Evolutionary conservation across 1,284 basidiomycete genomes (phyloP).

Genomic region (Schizophyllum commune): DNA sequence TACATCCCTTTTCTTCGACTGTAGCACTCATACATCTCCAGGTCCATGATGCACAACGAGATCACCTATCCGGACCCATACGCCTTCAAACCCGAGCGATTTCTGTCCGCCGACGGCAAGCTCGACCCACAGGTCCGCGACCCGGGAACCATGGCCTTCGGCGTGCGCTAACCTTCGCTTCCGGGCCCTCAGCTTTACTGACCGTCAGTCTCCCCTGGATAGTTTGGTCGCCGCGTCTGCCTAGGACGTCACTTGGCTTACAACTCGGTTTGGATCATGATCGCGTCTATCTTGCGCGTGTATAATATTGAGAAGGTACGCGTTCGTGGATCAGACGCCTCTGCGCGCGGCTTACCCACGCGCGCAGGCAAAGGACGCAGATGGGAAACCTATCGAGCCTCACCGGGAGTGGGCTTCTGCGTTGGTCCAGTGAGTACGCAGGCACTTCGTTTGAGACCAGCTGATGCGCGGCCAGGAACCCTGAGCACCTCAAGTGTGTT

Average conservation of each 20-base stretch:
- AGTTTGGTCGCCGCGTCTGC: constrained; percentile 3
- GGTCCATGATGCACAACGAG: background rate
- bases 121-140: constrained; percentile 14
- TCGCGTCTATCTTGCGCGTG: constrained; percentile 22
- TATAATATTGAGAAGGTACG: constrained; percentile 19
- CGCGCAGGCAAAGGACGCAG: constrained; percentile 10
- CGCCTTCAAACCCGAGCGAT: constrained; percentile 24
- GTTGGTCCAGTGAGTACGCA: constrained; percentile 8
- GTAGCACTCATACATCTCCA: background rate
- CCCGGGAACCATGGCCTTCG: constrained; percentile 14
- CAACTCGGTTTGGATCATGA: constrained; percentile 23
- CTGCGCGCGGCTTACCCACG: too few species aligned
- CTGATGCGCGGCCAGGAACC: constrained; percentile 5
- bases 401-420: constrained; percentile 12
- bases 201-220: background rate
- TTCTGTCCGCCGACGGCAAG: constrained; percentile 21
- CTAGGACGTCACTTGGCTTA: constrained; percentile 23
- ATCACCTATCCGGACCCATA: constrained; percentile 19
- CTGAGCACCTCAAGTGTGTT: constrained; percentile 15
- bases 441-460: too few species aligned
- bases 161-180: background rate
- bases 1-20: background rate
- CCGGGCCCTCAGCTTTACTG: background rate
- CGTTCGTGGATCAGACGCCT: too few species aligned
- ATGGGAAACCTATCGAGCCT: constrained; percentile 19